Base-by-base conservation (phyloP, 345 rosid genomes). In the Brassica incana region DNA sequence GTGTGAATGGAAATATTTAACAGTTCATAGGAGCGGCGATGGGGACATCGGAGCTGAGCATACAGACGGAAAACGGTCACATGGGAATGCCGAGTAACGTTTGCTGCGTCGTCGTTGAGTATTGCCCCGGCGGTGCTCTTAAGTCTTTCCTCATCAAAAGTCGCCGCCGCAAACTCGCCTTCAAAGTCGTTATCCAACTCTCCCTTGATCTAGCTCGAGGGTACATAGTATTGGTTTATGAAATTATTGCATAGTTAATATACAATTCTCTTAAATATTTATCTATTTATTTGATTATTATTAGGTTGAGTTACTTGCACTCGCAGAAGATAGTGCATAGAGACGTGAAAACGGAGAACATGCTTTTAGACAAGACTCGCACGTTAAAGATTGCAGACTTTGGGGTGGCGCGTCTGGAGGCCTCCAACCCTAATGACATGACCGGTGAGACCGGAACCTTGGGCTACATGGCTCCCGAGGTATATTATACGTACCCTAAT, bases 391-490 rank as follows among this genome's bases (percentile, higher is more conserved):
- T 95, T 77, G 97, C 98, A 4, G 99, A 95, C 82, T 95, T 95
- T 69, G 99, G 99, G 15, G 99, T 95, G 77, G 99, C 98, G 68
- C 93, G 99, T 35, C 87, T 93, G 7, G 99, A 95, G 82, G 99
- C 98, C 66, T 95, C 99, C 33, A 93, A 95, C 79, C 97, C 99
- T 80, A 89, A 91, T 69, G 99, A 95, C 78, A 95, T 95, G 99
- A 95, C 99, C 65, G 99, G 99, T 58, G 99, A 95, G 85, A 95
- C 99, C 7, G 99, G 99, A 80, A 95, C 99, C 29, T 94, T 95
- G 35, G 99, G 98, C 64, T 95, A 95, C 88, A 93, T 95, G 98
- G 99, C 99, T 81, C 97, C 99, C 33, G 99, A 95, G 94, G 98
- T 91, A 78, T 29, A 29, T 29, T 29, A 29, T 29, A 29, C 74